These are phyloP conservation scores for Cryptococcus floricola DNA, from an alignment of 1,284 basidiomycete species.

Conservation along the genomic window DNA sequence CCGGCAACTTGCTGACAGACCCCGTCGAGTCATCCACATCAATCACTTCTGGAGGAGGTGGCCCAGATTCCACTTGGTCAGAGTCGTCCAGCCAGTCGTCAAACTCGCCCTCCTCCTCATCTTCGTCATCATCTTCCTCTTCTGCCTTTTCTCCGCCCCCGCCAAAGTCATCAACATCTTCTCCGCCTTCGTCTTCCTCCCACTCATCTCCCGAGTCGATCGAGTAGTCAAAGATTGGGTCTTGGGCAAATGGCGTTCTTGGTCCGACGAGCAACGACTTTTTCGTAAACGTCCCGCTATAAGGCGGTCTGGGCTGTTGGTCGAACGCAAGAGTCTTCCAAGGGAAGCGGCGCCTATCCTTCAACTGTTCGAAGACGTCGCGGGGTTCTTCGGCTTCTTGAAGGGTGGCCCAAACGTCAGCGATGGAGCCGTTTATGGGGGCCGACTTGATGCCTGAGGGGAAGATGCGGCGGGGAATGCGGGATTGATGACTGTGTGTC, in stretches of 20 bases:
- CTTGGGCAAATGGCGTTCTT: constrained; percentile 46
- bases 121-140: constrained; percentile 36
- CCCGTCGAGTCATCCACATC: constrained; percentile 1
- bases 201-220: constrained; percentile 50
- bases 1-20: not conserved
- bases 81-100: constrained; percentile 47
- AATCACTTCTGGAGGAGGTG: constrained; percentile 13
- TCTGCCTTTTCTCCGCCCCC: constrained; percentile 23
- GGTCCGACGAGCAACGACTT: constrained; percentile 45
- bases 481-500: constrained; percentile 9
- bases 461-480: constrained; percentile 8
- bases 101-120: constrained; percentile 39
- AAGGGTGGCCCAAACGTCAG: constrained; percentile 33
- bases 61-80: constrained; percentile 25
- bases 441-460: constrained; percentile 35
- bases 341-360: constrained; percentile 36
- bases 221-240: constrained; percentile 47
- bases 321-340: constrained; percentile 48
- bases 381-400: constrained; percentile 46
- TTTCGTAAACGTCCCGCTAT: constrained; percentile 47
- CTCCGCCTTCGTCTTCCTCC: constrained; percentile 46
- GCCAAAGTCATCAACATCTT: constrained; percentile 41
- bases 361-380: constrained; percentile 33
- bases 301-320: constrained; percentile 45
- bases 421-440: constrained; percentile 32